Conservation (phyloP, 2,329 filamentous ascomycete genomes). For the Blastomyces parvus region DNA sequence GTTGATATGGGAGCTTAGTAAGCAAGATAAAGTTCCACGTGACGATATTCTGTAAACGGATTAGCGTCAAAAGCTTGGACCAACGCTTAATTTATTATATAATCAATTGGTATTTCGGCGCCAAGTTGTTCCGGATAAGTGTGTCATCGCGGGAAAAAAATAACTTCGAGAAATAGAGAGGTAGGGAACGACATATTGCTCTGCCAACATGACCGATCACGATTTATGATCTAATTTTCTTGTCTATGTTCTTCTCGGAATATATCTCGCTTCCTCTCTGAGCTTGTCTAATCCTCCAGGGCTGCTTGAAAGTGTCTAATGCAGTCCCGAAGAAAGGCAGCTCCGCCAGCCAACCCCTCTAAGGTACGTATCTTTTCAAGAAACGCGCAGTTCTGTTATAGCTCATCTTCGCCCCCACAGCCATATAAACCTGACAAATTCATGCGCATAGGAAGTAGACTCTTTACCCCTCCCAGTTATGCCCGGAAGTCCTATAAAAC, state of each 20-base stretch:
- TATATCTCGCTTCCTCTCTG: background rate
- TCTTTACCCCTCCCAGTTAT: slow-evolving; percentile 6
- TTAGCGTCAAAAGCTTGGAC: background rate
- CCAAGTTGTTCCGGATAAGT: background rate
- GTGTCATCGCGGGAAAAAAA: background rate
- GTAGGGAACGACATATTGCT: background rate
- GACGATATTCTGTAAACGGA: background rate
- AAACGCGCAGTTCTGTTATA: background rate
- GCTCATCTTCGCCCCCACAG: slow-evolving; percentile 5
- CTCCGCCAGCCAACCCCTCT: slow-evolving; percentile 22
- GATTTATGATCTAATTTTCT: slow-evolving; percentile 6
- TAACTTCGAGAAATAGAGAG: background rate
- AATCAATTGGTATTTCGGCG: background rate
- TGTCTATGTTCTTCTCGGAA: background rate
- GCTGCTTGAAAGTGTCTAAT: slow-evolving; percentile 16
- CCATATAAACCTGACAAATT: slow-evolving; percentile 11
- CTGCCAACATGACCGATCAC: background rate
- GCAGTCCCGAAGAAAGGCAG: slow-evolving; percentile 31
- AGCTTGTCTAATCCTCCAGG: background rate
- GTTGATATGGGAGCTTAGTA: background rate
- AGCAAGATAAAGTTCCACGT: background rate
- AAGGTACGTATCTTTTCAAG: slow-evolving; percentile 24
- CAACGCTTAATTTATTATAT: background rate
- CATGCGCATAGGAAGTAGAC: background rate
- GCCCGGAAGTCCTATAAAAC: slow-evolving; percentile 10